These are phyloP conservation scores for Kodamaea lidongshanica DNA, from an alignment of 805 yeast species.

Conservation along the genomic window DNA sequence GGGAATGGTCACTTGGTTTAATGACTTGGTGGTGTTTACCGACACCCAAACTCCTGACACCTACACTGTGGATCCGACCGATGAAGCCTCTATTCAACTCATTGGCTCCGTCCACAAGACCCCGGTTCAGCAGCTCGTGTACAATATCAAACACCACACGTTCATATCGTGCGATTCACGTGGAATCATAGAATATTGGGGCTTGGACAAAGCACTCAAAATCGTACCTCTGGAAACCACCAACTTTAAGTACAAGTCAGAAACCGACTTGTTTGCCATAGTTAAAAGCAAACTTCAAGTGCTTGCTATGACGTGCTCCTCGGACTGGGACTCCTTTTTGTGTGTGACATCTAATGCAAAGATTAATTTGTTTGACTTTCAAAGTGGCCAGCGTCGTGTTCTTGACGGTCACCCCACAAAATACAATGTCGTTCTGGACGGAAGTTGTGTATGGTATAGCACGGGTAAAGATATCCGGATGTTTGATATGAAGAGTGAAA, in stretches of 20 bases:
- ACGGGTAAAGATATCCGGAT: too few relatives aligned
- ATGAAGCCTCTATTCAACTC: conserved; percentile 9
- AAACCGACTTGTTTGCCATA: conserved; percentile 32
- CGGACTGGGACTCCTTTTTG: conserved; percentile 11
- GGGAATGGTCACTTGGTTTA: conserved; percentile 12
- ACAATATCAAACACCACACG: conserved; percentile 12
- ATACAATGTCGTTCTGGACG: too few relatives aligned
- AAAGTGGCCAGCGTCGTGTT: conserved; percentile 30
- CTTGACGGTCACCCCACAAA: too few relatives aligned
- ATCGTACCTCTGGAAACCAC: conserved; percentile 5
- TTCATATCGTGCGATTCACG: conserved; percentile 16
- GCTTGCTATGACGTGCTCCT: conserved; percentile 12
- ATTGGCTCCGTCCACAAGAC: conserved; percentile 10
- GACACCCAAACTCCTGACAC: conserved; percentile 10
- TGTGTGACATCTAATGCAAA: conserved; percentile 17
- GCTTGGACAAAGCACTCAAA: conserved; percentile 6
- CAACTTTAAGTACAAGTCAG: conserved; percentile 29
- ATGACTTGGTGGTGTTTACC: conserved; percentile 10
- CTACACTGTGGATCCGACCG: conserved; percentile 10
- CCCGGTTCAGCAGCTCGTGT: conserved; percentile 9
- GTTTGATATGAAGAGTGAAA: too few relatives aligned
- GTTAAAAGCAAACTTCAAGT: conserved; percentile 24
- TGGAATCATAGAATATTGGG: conserved; percentile 22
- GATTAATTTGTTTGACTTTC: conserved; percentile 26
- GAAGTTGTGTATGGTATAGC: too few relatives aligned